These are phyloP conservation scores for Lupinus albus DNA, from an alignment of 306 rosid species.

Conservation along the genomic window DNA sequence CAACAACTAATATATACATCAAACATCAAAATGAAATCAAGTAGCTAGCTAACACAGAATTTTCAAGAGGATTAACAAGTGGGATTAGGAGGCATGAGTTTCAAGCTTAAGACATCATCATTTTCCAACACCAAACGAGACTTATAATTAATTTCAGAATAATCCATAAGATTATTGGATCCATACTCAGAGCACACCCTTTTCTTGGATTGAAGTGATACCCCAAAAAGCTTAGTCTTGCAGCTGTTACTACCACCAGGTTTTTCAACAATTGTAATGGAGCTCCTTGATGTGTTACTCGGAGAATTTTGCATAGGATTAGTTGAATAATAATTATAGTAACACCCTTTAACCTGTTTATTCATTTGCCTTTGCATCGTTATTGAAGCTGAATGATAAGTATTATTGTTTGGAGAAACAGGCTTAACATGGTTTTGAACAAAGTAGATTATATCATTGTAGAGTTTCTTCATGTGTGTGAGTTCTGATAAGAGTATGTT, in stretches of 20 bases:
- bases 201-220: slow-evolving; percentile 75
- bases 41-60: slow-evolving; percentile 7
- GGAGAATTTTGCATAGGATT: slow-evolving; percentile 56
- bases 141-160: slow-evolving; percentile 46
- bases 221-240: slow-evolving; percentile 84
- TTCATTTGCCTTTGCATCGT: slow-evolving; percentile 47
- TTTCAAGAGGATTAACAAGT: slow-evolving; percentile 46
- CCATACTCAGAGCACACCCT: slow-evolving; percentile 73
- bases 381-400: slow-evolving; percentile 48
- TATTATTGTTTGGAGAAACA: slow-evolving; percentile 62
- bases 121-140: slow-evolving; percentile 60
- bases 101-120: slow-evolving; percentile 65
- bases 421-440: slow-evolving; percentile 89
- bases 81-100: slow-evolving; percentile 81
- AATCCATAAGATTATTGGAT: slow-evolving; percentile 30
- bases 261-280: slow-evolving; percentile 63
- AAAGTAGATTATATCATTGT: slow-evolving; percentile 81
- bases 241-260: slow-evolving; percentile 46
- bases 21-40: slow-evolving; percentile 8
- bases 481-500: slow-evolving; percentile 71
- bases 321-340: slow-evolving; percentile 16
- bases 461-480: slow-evolving; percentile 79
- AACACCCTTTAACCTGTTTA: slow-evolving; percentile 51
- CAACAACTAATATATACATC: background rate
- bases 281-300: slow-evolving; percentile 57